Evolutionary conservation across 108 stramenopile genomes (phyloP).

Genomic region (Pseudonitzschia pungens): DNA sequence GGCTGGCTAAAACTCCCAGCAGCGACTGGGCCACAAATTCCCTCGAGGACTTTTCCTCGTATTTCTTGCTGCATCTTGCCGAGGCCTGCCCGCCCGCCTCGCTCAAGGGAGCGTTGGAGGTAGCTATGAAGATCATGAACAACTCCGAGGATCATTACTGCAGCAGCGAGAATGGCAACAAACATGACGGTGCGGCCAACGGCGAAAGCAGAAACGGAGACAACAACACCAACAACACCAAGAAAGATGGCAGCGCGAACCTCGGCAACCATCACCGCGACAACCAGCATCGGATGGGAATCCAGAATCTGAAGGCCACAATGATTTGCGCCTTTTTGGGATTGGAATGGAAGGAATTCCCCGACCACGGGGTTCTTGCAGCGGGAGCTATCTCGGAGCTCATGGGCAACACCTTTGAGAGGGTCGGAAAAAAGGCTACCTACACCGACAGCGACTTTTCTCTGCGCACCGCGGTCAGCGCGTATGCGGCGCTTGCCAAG

Average conservation of each 20-base stretch:
- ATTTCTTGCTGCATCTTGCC: constrained; percentile 29
- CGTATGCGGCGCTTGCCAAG: constrained; percentile 28
- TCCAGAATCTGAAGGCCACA: constrained; percentile 39
- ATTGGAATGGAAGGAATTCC: constrained; percentile 29
- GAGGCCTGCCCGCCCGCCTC: constrained; percentile 10
- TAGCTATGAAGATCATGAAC: constrained; percentile 30
- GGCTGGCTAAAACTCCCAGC: constrained; percentile 10
- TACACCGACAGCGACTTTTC: constrained; percentile 32
- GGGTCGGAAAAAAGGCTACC: constrained; percentile 32
- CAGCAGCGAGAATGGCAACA: background rate
- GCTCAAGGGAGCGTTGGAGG: constrained; percentile 20
- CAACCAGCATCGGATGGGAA: constrained; percentile 12
- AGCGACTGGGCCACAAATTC: constrained; percentile 32
- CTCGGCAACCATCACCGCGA: background rate
- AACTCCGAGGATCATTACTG: background rate
- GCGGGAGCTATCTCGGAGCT: constrained; percentile 33
- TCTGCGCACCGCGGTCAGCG: constrained; percentile 30
- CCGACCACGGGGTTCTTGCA: constrained; percentile 34
- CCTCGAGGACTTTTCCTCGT: constrained; percentile 40
- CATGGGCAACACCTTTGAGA: constrained; percentile 43
- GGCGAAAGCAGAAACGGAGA: background rate
- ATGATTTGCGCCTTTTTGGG: constrained; percentile 43
- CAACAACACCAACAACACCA: background rate
- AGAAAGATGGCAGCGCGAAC: background rate
- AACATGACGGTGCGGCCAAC: background rate